These are phyloP conservation scores for Cruciata laevipes DNA, from an alignment of 257 asterid genomes.

Conservation along the genomic window DNA sequence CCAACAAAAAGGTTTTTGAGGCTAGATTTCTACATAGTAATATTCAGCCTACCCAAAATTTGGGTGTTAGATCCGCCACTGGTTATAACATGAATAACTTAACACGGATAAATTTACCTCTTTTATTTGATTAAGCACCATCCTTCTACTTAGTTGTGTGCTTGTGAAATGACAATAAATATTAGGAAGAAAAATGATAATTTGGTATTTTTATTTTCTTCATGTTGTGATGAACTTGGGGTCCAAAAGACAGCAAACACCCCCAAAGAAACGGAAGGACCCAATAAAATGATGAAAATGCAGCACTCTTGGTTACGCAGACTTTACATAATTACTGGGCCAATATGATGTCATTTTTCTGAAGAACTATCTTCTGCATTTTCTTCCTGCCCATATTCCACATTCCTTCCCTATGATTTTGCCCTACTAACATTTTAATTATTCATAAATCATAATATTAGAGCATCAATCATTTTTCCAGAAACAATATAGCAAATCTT, in stretches of 20 bases:
- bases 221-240: conserved; percentile 10
- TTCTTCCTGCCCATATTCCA: neutral
- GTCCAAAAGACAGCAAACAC: conserved; percentile 14
- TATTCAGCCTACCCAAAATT: too few relatives aligned
- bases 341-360: neutral
- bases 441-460: neutral
- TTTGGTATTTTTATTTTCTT: neutral
- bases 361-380: neutral
- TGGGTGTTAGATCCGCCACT: too few relatives aligned
- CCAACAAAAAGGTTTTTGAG: too few relatives aligned
- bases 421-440: neutral
- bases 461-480: neutral
- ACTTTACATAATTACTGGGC: neutral
- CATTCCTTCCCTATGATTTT: neutral
- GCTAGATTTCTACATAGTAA: too few relatives aligned
- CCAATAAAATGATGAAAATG: conserved; percentile 17
- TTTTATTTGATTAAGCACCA: too few relatives aligned
- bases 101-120: too few relatives aligned
- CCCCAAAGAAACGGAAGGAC: conserved; percentile 1
- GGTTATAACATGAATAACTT: too few relatives aligned
- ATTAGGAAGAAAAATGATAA: neutral
- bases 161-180: too few relatives aligned
- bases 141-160: too few relatives aligned
- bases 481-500: neutral
- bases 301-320: conserved; percentile 8